Percentiles rank a stretch among this genome's conserved stretches.
Conservation (phyloP, 768 basidiomycete species). For the Rhodotorula sphaerocarpa region DNA sequence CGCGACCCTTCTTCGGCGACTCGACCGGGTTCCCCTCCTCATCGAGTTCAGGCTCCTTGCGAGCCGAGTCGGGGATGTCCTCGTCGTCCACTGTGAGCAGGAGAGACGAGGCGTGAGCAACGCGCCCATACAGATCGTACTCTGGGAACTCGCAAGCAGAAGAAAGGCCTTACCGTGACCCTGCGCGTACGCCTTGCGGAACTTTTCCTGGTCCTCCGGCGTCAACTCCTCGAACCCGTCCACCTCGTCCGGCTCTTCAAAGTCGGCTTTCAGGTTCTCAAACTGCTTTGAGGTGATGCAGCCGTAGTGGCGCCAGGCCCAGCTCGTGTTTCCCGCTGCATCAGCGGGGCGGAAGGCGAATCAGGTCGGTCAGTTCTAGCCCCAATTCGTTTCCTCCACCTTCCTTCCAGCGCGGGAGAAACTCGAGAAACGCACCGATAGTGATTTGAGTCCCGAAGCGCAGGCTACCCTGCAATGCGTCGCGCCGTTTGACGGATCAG, state of each 20-base stretch:
- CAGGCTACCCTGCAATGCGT: background rate
- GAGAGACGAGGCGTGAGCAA: background rate
- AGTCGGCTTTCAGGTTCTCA: slow-evolving; percentile 58
- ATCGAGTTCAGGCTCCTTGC: slow-evolving; percentile 23
- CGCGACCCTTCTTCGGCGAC: slow-evolving; percentile 7
- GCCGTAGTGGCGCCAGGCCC: slow-evolving; percentile 81
- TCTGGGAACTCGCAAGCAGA: slow-evolving; percentile 44
- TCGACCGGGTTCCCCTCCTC: slow-evolving; percentile 4
- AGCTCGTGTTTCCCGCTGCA: slow-evolving; percentile 14
- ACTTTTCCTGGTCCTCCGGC: slow-evolving; percentile 60
- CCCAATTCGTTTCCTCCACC: too few species aligned
- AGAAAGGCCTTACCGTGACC: slow-evolving; percentile 49
- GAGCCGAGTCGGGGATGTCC: slow-evolving; percentile 51
- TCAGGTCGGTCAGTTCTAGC: too few species aligned
- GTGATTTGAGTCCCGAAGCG: slow-evolving; percentile 4
- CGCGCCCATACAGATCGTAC: slow-evolving; percentile 52
- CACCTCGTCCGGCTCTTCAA: slow-evolving; percentile 57
- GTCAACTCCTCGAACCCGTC: slow-evolving; percentile 75
- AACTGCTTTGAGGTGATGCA: slow-evolving; percentile 57
- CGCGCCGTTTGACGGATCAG: too few species aligned
- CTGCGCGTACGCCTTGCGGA: slow-evolving; percentile 64
- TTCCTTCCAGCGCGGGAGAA: too few species aligned
- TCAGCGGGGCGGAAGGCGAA: too few species aligned
- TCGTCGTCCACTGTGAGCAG: slow-evolving; percentile 58
- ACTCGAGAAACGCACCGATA: slow-evolving; percentile 10